A percentile compares a stretch with the other conserved stretches of the same genome.
Conservation (phyloP, 2,329 filamentous ascomycete genomes). For the Cadophora sp. region DNA sequence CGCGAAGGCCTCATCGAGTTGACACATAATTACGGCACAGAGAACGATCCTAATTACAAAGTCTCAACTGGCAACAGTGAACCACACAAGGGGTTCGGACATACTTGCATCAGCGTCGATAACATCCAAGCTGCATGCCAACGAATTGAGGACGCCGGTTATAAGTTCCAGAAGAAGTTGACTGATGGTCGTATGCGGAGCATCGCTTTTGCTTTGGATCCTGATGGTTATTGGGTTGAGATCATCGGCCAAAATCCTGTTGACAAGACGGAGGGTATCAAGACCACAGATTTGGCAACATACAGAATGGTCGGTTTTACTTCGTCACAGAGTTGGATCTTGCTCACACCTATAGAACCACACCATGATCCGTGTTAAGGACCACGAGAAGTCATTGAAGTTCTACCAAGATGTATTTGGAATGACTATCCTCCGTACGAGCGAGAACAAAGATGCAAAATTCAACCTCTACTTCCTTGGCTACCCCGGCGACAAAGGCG, state of each 20-base stretch:
- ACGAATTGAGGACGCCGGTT: constrained; percentile 87
- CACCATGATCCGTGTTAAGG: constrained; percentile 95
- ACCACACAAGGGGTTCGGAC: constrained; percentile 73
- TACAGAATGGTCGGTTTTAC: constrained; percentile 69
- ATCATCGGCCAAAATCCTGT: constrained; percentile 75
- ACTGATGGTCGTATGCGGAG: constrained; percentile 84
- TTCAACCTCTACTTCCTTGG: constrained; percentile 96
- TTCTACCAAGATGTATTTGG: constrained; percentile 89
- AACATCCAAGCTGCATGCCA: constrained; percentile 89
- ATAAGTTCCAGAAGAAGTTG: constrained; percentile 94
- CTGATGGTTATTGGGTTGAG: constrained; percentile 87
- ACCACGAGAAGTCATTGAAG: constrained; percentile 73
- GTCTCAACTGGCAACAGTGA: constrained; percentile 91
- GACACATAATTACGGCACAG: constrained; percentile 85
- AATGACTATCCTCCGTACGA: constrained; percentile 80
- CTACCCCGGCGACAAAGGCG: constrained; percentile 67
- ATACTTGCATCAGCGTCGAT: constrained; percentile 83
- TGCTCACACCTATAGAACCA: constrained; percentile 65
- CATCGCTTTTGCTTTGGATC: constrained; percentile 91
- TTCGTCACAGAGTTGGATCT: too few species aligned
- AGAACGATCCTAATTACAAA: constrained; percentile 80
- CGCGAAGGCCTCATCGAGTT: constrained; percentile 91
- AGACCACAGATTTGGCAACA: constrained; percentile 73
- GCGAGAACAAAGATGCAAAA: constrained; percentile 70
- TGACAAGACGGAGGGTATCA: constrained; percentile 74